These are phyloP conservation scores for Sabuloglossum arenarium DNA, from an alignment of 495 filamentous ascomycete species.

Conservation along the genomic window DNA sequence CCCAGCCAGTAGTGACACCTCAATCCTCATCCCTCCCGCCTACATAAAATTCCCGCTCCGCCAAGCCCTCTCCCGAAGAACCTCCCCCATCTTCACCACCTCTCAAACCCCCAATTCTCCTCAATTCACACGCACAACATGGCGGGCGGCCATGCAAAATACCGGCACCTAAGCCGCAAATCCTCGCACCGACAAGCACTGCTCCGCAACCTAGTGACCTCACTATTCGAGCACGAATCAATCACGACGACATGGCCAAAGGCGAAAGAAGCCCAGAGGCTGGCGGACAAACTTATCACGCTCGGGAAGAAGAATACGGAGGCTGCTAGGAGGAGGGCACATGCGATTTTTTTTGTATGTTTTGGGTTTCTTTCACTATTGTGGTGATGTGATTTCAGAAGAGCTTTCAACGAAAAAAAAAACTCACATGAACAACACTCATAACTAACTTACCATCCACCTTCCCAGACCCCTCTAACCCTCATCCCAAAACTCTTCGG, in stretches of 20 bases:
- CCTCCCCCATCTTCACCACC: background rate
- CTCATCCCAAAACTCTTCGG: conserved; percentile 79
- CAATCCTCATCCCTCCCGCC: too few species aligned
- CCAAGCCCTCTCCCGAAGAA: background rate
- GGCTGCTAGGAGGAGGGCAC: conserved; percentile 40
- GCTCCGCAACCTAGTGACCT: conserved; percentile 88
- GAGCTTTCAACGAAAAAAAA: too few species aligned
- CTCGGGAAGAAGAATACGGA: conserved; percentile 80
- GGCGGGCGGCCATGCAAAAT: conserved; percentile 68
- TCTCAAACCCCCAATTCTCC: background rate
- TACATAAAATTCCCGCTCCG: too few species aligned
- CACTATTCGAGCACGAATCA: conserved; percentile 78
- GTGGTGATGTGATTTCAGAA: too few species aligned
- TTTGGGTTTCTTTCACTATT: too few species aligned
- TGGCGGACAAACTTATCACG: conserved; percentile 88
- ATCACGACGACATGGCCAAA: conserved; percentile 91
- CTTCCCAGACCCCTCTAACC: conserved; percentile 39
- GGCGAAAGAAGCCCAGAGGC: conserved; percentile 84
- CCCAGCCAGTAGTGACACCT: too few species aligned
- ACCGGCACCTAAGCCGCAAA: conserved; percentile 64
- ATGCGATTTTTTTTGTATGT: conserved; percentile 67
- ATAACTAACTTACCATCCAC: too few species aligned
- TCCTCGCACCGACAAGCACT: conserved; percentile 80
- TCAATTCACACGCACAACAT: conserved; percentile 28
- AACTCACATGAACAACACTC: too few species aligned